phyloP scores from a whole-genome alignment of 345 rosid genomes.

The Aegle marmelos region DNA sequence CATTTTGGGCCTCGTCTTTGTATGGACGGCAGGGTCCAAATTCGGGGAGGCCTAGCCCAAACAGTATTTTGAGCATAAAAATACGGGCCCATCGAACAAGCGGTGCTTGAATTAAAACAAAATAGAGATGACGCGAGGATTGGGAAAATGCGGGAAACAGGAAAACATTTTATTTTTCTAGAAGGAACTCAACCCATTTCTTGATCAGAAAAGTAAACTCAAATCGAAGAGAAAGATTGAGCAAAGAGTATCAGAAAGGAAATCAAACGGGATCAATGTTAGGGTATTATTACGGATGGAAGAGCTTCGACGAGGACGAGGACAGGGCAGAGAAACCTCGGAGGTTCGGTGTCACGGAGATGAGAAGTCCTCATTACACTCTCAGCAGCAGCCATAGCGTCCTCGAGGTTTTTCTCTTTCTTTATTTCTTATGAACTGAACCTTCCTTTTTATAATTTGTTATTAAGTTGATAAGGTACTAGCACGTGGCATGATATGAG shows the following conservation, averaged over 20 bases:
- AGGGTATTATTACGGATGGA: constrained; percentile 51
- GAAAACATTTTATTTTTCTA: constrained; percentile 22
- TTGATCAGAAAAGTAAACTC: background rate
- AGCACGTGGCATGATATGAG: too few relatives aligned
- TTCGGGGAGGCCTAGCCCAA: background rate
- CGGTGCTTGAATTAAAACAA: too few relatives aligned
- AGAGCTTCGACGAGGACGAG: constrained; percentile 70
- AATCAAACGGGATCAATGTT: constrained; percentile 32
- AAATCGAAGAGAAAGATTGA: too few relatives aligned
- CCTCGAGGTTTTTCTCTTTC: constrained; percentile 46
- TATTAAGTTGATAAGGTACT: background rate
- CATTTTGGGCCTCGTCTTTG: background rate
- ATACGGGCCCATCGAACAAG: too few relatives aligned
- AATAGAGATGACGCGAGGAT: background rate
- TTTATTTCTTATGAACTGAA: background rate
- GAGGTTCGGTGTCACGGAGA: constrained; percentile 84
- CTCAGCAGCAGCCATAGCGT: constrained; percentile 44
- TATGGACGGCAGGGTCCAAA: background rate
- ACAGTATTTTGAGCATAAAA: too few relatives aligned
- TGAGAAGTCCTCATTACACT: constrained; percentile 72
- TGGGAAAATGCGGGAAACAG: background rate
- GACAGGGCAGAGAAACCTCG: constrained; percentile 96
- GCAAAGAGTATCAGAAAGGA: background rate
- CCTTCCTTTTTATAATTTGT: background rate
- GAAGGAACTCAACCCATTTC: constrained; percentile 38